Conservation (phyloP, 2,329 filamentous ascomycete species). For the Xylariaceae sp. region DNA sequence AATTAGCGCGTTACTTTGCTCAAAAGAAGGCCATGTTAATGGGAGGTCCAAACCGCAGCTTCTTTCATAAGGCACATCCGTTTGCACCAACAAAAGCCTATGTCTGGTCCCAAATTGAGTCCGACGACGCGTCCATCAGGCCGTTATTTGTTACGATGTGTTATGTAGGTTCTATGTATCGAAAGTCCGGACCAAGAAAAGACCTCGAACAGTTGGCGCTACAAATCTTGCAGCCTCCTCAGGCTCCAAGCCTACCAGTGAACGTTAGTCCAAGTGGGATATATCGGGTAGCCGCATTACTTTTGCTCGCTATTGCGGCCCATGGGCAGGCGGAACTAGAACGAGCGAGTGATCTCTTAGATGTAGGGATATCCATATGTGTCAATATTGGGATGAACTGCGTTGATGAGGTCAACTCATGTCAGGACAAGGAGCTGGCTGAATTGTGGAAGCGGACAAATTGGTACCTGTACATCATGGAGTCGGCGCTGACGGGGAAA, state of each 20-base stretch:
- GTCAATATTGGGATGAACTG: neutral
- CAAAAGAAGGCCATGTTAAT: neutral
- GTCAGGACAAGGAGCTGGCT: neutral
- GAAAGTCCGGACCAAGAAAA: neutral
- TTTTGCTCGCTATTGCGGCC: neutral
- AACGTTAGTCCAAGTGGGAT: neutral
- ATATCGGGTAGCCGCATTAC: neutral
- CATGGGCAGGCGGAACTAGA: neutral
- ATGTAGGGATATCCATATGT: neutral
- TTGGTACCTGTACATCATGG: slow-evolving; percentile 1
- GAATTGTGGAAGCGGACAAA: neutral
- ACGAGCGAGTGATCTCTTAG: neutral
- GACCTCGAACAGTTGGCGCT: neutral
- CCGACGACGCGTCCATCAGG: neutral
- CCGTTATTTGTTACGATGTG: neutral
- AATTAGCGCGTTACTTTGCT: neutral
- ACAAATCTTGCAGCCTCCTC: neutral
- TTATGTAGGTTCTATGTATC: neutral
- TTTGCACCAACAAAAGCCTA: neutral
- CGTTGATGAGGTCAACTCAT: neutral
- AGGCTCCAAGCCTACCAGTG: neutral
- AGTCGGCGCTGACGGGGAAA: neutral
- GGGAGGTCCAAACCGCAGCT: neutral
- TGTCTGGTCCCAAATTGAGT: neutral
- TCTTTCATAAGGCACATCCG: neutral